Base-by-base conservation (phyloP, 139 green algal species). In the Pleodorina starrii region DNA sequence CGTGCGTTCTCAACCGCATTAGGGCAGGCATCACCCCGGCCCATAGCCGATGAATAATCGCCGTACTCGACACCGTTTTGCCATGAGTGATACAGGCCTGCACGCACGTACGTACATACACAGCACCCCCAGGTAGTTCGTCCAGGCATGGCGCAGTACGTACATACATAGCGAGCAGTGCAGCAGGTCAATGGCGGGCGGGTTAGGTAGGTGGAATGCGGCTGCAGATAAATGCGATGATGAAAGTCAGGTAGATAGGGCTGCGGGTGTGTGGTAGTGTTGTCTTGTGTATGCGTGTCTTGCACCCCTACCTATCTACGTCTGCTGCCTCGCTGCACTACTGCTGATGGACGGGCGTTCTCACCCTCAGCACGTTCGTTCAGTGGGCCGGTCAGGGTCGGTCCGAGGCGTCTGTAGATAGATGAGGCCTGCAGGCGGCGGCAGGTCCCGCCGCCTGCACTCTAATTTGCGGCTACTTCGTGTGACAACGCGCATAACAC, bases 71-170 rank as follows among this genome's bases (percentile, higher is more conserved):
- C 54, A 66, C 54, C 54, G 54, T 66, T 66, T 12, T 25, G 54
- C 78, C 78, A 85, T n/a, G 78, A 85, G 35, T 85, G 78, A 32
- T 50, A 73, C 0, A 51, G 54, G 9, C 78, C 78, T 60, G 74
- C 23, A 59, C 5, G 12, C 14, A 5, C 29, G 21, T 32, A 66
- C 25, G 6, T 21, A 25, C 54, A 66, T 25, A 21, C 21, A 25
- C 54, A 2, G 54, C 2, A 21, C 5, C 25, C 54, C 25, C 21
- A 21, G 29, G 50, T 17, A 17, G 29, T 32, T 25, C 5, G 29
- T 32, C 54, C 54, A n/a, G n/a, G n/a, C n/a, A n/a, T n/a, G n/a
- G n/a, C n/a, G n/a, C n/a, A n/a, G n/a, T n/a, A n/a, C n/a, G n/a
- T n/a, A n/a, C n/a, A n/a, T n/a, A 21, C 51, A 60, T 60, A 14